Evolutionary conservation across 2,329 filamentous ascomycete genomes (phyloP).

Genomic region (Alternaria infectoria): DNA sequence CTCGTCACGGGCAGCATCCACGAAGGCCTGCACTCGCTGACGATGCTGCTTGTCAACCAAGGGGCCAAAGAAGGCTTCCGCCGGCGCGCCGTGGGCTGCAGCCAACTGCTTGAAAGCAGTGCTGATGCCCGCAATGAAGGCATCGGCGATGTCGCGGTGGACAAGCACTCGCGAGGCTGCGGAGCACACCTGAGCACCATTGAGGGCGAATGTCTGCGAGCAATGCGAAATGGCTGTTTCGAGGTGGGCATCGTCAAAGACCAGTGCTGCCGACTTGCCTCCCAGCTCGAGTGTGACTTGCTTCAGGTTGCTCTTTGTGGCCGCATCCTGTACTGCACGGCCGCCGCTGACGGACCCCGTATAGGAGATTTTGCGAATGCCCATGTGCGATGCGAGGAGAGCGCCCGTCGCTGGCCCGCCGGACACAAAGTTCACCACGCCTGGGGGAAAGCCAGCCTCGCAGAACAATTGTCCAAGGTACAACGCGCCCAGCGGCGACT

Average conservation of each 20-base stretch:
- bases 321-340: slow-evolving; percentile 49
- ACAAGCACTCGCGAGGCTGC: background rate
- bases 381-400: slow-evolving; percentile 49
- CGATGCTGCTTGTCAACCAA: background rate
- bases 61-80: background rate
- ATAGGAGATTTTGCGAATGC: slow-evolving; percentile 52
- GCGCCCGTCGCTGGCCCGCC: slow-evolving; percentile 43
- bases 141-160: background rate
- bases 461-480: slow-evolving; percentile 35
- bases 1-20: background rate
- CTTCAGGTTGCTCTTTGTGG: slow-evolving; percentile 44
- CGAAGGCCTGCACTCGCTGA: background rate
- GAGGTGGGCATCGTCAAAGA: slow-evolving; percentile 58
- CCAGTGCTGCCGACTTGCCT: slow-evolving; percentile 55
- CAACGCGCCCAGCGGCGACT: slow-evolving; percentile 31
- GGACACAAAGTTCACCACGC: slow-evolving; percentile 48
- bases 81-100: background rate
- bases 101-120: background rate
- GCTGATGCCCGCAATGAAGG: background rate
- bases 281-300: slow-evolving; percentile 57
- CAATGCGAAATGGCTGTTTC: slow-evolving; percentile 46
- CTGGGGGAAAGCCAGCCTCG: slow-evolving; percentile 47
- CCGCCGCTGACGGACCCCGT: slow-evolving; percentile 50
- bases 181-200: slow-evolving; percentile 2
- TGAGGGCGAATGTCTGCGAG: slow-evolving; percentile 2